phyloP scores from a whole-genome alignment of 495 filamentous ascomycete species.

The Stereocaulon alpinum region DNA sequence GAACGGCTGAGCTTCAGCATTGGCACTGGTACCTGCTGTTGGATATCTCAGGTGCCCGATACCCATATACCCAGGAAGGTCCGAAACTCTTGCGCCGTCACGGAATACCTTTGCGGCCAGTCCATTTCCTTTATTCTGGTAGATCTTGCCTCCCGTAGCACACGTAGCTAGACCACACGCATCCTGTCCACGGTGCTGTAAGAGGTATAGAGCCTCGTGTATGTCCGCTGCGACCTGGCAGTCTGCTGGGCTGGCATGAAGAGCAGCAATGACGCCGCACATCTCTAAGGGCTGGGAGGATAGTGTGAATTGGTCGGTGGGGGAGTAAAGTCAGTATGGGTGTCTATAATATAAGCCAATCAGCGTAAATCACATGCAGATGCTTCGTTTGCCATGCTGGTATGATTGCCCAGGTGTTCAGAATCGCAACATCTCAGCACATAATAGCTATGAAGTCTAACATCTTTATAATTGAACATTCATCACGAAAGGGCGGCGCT shows the following conservation, averaged over 20 bases:
- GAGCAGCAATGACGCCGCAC: constrained; percentile 81
- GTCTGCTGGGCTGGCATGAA: constrained; percentile 56
- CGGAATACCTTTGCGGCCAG: constrained; percentile 84
- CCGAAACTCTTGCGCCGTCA: constrained; percentile 55
- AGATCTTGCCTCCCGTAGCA: constrained; percentile 66
- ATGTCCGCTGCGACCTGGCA: constrained; percentile 64
- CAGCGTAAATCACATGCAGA: neutral
- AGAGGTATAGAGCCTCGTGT: constrained; percentile 81
- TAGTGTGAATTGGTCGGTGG: neutral
- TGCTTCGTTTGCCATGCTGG: neutral
- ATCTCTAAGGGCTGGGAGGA: constrained; percentile 31
- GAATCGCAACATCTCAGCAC: constrained; percentile 16
- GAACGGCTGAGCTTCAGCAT: constrained; percentile 75
- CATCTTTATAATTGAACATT: constrained; percentile 8
- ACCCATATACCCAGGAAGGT: constrained; percentile 85
- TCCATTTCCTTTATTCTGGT: constrained; percentile 86
- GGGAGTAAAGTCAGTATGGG: neutral
- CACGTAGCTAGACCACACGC: constrained; percentile 74
- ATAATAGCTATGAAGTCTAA: constrained; percentile 3
- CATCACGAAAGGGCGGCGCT: neutral
- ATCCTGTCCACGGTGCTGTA: constrained; percentile 70
- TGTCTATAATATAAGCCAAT: neutral
- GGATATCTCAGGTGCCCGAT: constrained; percentile 85
- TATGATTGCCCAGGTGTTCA: neutral
- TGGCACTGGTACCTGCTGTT: constrained; percentile 77